A percentile compares a stretch with the other conserved stretches of the same genome.
Evolutionary conservation across 352 stramenopile species (phyloP).

Genomic region (Phytophthora cryptogea): DNA sequence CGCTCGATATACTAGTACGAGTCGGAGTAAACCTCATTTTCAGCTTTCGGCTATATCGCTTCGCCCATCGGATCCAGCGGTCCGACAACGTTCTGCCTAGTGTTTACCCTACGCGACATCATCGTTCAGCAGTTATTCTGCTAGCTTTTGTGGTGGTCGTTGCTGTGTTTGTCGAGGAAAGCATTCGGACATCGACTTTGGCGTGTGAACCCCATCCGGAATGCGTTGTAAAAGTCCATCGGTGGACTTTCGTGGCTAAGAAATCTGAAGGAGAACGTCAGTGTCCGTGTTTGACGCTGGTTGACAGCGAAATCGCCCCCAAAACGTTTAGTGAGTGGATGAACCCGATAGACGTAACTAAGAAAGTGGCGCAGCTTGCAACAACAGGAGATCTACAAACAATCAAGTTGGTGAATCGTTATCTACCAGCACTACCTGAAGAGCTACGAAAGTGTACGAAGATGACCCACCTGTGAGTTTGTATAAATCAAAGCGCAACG

Average conservation of each 20-base stretch:
- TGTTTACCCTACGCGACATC: slow-evolving; percentile 11
- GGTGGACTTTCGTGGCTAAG: slow-evolving; percentile 6
- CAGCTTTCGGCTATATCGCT: slow-evolving; percentile 1
- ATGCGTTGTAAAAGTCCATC: slow-evolving; percentile 12
- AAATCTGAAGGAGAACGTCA: neutral
- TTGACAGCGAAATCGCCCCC: slow-evolving; percentile 6
- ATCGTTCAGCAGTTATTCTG: neutral
- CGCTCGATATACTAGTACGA: slow-evolving; percentile 17
- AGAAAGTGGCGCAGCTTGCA: slow-evolving; percentile 10
- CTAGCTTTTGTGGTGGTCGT: neutral
- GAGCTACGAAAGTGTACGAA: slow-evolving; percentile 26
- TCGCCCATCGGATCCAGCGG: slow-evolving; percentile 1
- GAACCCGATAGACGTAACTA: slow-evolving; percentile 12
- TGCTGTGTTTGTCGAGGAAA: slow-evolving; percentile 4
- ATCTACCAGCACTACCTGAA: slow-evolving; percentile 15
- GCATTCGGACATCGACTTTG: slow-evolving; percentile 3
- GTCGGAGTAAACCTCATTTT: slow-evolving; percentile 10
- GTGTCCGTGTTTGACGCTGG: slow-evolving; percentile 12
- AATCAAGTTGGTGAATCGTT: slow-evolving; percentile 9
- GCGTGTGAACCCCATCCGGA: slow-evolving; percentile 6
- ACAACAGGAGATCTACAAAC: slow-evolving; percentile 7
- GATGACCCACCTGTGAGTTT: slow-evolving; percentile 36
- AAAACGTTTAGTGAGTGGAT: slow-evolving; percentile 8
- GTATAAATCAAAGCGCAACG: neutral
- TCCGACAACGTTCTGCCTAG: neutral